phyloP scores from a whole-genome alignment of 2,329 filamentous ascomycete genomes.

The Fusarium brachygibbosum region DNA sequence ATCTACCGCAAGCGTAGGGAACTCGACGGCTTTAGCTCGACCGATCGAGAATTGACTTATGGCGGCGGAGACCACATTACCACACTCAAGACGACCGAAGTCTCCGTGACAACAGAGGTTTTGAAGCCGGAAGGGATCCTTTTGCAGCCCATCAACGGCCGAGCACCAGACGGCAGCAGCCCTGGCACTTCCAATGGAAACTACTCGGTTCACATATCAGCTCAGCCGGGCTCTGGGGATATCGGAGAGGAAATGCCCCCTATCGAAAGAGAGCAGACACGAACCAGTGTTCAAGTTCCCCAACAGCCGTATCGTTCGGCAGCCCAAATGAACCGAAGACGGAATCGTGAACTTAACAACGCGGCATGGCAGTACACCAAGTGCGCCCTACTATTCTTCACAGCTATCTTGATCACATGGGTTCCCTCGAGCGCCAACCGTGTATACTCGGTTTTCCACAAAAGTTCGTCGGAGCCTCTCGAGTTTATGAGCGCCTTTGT shows the following conservation, averaged over 20 bases:
- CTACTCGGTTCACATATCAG: conserved; percentile 67
- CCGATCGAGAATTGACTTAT: conserved; percentile 58
- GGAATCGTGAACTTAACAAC: conserved; percentile 68
- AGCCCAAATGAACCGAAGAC: conserved; percentile 53
- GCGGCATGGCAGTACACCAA: conserved; percentile 79
- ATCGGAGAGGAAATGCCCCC: conserved; percentile 49
- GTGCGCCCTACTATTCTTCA: conserved; percentile 78
- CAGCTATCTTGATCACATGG: conserved; percentile 79
- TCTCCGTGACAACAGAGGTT: conserved; percentile 71
- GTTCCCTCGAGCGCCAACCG: conserved; percentile 83
- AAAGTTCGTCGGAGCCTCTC: conserved; percentile 67
- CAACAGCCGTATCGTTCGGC: conserved; percentile 39
- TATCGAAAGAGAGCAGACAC: conserved; percentile 39
- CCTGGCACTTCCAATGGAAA: conserved; percentile 45
- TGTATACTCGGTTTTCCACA: conserved; percentile 75
- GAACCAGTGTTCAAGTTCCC: conserved; percentile 15
- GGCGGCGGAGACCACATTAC: conserved; percentile 59
- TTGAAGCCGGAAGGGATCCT: conserved; percentile 41
- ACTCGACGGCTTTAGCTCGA: conserved; percentile 67
- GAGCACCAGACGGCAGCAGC: conserved; percentile 29
- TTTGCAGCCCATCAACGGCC: conserved; percentile 44
- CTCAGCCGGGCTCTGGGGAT: conserved; percentile 45
- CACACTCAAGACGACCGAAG: conserved; percentile 71
- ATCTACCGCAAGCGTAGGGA: conserved; percentile 77
- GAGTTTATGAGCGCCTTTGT: conserved; percentile 80